Evolutionary conservation across 192 early-diverging fungal genomes (phyloP).

Genomic region (Mortierella hygrophila): DNA sequence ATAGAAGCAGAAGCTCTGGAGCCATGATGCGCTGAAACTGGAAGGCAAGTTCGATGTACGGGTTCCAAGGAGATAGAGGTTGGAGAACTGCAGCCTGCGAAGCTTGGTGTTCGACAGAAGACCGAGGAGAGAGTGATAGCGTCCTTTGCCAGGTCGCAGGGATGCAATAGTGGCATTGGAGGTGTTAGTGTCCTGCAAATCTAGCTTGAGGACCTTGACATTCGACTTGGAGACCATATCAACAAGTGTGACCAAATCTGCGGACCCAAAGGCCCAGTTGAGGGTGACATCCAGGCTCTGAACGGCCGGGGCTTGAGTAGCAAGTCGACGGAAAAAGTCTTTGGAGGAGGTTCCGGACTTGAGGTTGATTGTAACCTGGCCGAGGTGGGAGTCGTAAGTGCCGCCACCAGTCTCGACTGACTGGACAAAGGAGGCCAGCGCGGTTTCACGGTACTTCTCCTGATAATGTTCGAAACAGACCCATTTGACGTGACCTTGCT

Average conservation of each 20-base stretch:
- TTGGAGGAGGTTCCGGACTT: neutral
- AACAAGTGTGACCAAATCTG: neutral
- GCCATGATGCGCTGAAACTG: neutral
- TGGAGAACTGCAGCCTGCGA: neutral
- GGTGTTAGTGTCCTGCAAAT: neutral
- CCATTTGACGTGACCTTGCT: constrained; percentile 41
- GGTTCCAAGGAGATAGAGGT: neutral
- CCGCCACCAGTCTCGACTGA: neutral
- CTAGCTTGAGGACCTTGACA: neutral
- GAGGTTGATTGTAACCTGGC: constrained; percentile 3
- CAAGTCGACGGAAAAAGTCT: constrained; percentile 1
- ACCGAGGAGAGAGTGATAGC: neutral
- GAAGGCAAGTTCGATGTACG: neutral
- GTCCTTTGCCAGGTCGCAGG: constrained; percentile 12
- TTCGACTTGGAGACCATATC: neutral
- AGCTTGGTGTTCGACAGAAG: neutral
- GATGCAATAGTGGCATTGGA: neutral
- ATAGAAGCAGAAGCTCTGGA: too few relatives aligned
- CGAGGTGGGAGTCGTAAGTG: neutral
- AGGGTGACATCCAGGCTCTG: constrained; percentile 4
- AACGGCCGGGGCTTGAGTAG: neutral
- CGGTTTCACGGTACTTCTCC: neutral
- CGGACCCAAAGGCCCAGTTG: neutral
- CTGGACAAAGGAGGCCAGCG: constrained; percentile 1
- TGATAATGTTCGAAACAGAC: constrained; percentile 34